A percentile compares a stretch with the other conserved stretches of the same genome.
Conservation (phyloP, 768 basidiomycete species). For the Pisolithus sp. region DNA sequence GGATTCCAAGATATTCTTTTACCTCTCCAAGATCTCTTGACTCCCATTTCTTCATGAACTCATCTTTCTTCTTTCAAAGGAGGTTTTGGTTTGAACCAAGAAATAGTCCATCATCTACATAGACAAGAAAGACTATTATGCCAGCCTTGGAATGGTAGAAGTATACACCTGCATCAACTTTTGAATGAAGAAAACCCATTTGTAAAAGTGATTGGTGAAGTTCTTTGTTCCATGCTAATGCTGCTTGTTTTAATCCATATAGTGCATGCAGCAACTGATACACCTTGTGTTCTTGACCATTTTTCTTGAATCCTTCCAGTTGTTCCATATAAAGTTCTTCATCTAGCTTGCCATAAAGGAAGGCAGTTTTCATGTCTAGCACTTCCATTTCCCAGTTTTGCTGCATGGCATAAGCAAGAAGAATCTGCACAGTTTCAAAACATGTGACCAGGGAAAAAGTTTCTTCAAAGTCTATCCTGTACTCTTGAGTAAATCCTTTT, state of each 20-base stretch:
- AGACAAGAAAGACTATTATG: not conserved
- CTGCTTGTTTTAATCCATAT: not conserved
- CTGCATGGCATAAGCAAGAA: too few species aligned
- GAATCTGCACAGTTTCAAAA: too few species aligned
- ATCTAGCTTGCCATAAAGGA: too few species aligned
- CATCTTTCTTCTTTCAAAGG: not conserved
- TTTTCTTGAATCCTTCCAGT: not conserved
- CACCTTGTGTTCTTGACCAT: not conserved
- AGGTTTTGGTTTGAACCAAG: not conserved
- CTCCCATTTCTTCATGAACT: constrained; percentile 1
- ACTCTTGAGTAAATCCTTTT: too few species aligned
- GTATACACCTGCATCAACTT: too few species aligned
- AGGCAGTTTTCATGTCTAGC: too few species aligned
- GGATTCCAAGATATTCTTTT: not conserved
- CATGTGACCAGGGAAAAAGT: too few species aligned
- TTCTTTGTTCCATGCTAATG: too few species aligned
- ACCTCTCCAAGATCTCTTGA: not conserved
- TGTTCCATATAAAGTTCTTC: not conserved
- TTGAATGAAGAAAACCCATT: too few species aligned
- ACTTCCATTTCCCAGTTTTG: too few species aligned
- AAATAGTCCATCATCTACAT: not conserved
- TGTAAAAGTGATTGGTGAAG: too few species aligned
- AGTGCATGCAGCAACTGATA: not conserved
- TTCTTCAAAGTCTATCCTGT: too few species aligned
- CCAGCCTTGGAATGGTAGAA: not conserved